Percentiles rank a stretch among this genome's conserved stretches.
Evolutionary conservation across 371 early-diverging fungal species (phyloP).

Genomic region (Zancudomyces culisetae): DNA sequence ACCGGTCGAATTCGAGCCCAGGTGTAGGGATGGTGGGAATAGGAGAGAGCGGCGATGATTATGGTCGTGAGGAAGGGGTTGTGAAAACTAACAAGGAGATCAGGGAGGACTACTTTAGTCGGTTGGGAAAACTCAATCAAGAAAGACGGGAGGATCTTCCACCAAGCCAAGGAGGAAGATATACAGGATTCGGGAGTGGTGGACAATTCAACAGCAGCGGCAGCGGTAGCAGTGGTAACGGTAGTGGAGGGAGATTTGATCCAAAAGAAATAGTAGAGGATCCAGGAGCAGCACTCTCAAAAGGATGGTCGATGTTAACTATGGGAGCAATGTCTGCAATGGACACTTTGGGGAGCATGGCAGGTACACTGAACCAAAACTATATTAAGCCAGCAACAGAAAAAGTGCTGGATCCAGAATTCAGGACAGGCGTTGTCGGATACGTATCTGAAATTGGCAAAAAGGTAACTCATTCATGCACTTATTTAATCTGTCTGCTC

Average conservation of each 20-base stretch:
- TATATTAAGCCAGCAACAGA: slow-evolving; percentile 69
- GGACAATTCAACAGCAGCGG: not conserved
- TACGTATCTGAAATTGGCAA: slow-evolving; percentile 48
- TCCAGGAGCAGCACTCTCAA: slow-evolving; percentile 57
- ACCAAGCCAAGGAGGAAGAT: slow-evolving; percentile 85
- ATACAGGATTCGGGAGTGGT: slow-evolving; percentile 62
- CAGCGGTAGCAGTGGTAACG: not conserved
- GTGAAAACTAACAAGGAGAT: slow-evolving; percentile 26
- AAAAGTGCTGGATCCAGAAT: slow-evolving; percentile 73
- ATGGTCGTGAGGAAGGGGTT: not conserved
- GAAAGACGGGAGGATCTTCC: slow-evolving; percentile 47
- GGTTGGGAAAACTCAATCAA: slow-evolving; percentile 35
- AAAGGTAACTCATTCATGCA: slow-evolving; percentile 29
- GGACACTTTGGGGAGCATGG: slow-evolving; percentile 40
- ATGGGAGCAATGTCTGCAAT: slow-evolving; percentile 53
- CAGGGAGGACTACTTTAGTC: slow-evolving; percentile 53
- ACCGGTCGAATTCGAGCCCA: not conserved
- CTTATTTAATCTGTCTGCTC: slow-evolving; percentile 7
- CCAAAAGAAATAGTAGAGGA: slow-evolving; percentile 54
- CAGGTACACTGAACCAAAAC: slow-evolving; percentile 47
- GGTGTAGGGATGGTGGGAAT: not conserved
- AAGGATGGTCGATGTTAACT: slow-evolving; percentile 66
- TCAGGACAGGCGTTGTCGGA: slow-evolving; percentile 45
- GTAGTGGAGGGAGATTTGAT: slow-evolving; percentile 1
- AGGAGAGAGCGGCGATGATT: not conserved